phyloP scores from a whole-genome alignment of 1,284 basidiomycete species.

The Xerocomus nothofagi region DNA sequence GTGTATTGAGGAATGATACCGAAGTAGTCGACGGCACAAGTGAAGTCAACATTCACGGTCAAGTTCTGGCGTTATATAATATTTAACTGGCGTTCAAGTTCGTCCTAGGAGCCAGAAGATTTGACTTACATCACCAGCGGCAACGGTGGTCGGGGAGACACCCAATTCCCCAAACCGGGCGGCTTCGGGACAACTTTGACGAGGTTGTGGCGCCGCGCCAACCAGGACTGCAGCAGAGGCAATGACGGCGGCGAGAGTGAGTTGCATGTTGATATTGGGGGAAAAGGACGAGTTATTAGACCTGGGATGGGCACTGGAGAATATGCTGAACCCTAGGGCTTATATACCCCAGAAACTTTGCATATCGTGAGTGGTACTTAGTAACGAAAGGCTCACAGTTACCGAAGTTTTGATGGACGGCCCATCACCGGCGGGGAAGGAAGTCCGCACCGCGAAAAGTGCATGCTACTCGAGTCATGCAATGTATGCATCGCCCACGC shows the following conservation, averaged over 20 bases:
- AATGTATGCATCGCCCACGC: neutral
- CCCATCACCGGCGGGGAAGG: neutral
- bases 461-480: neutral
- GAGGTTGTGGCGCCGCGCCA: conserved; percentile 19
- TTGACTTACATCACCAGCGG: conserved; percentile 29
- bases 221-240: conserved; percentile 15
- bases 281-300: neutral
- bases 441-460: conserved; percentile 2
- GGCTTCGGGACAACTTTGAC: conserved; percentile 29
- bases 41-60: conserved; percentile 28
- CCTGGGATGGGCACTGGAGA: neutral
- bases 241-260: conserved; percentile 17
- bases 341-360: conserved; percentile 11
- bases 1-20: conserved; percentile 25
- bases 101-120: neutral
- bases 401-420: neutral
- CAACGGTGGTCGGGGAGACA: conserved; percentile 24
- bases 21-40: conserved; percentile 27
- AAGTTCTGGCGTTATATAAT: conserved; percentile 18
- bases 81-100: conserved; percentile 8
- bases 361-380: neutral
- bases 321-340: neutral
- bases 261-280: conserved; percentile 17
- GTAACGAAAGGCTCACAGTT: neutral
- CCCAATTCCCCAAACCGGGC: conserved; percentile 20